These are phyloP conservation scores for Huntiella decipiens DNA, from an alignment of 2,329 filamentous ascomycete genomes.

Conservation along the genomic window DNA sequence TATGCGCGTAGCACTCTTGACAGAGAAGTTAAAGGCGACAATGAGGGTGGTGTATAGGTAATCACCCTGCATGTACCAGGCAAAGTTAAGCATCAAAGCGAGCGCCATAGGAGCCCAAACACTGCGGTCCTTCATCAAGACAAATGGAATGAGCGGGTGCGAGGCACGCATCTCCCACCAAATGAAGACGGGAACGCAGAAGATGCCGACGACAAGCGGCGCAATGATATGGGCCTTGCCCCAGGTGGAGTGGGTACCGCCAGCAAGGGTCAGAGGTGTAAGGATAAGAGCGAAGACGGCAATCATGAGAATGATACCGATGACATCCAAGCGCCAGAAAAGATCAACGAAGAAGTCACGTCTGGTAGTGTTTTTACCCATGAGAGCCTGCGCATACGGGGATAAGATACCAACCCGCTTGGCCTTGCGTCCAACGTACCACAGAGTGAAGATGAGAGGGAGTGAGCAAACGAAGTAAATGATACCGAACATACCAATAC, in stretches of 20 bases:
- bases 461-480: constrained; percentile 40
- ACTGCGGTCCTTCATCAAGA: constrained; percentile 41
- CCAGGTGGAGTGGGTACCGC: constrained; percentile 23
- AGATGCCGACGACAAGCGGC: constrained; percentile 26
- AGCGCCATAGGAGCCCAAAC: constrained; percentile 46
- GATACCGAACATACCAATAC: constrained; percentile 45
- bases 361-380: constrained; percentile 17
- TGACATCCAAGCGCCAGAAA: constrained; percentile 27
- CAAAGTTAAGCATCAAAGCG: constrained; percentile 33
- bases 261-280: constrained; percentile 27
- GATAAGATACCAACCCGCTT: constrained; percentile 28
- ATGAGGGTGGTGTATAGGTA: constrained; percentile 44
- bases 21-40: constrained; percentile 40
- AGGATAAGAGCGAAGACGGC: constrained; percentile 28
- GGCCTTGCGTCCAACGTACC: constrained; percentile 31
- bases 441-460: constrained; percentile 34
- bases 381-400: constrained; percentile 18
- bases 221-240: constrained; percentile 22
- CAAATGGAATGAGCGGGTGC: constrained; percentile 40
- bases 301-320: constrained; percentile 27
- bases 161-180: constrained; percentile 28
- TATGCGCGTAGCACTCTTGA: constrained; percentile 38
- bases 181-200: constrained; percentile 31
- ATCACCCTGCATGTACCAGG: constrained; percentile 45
- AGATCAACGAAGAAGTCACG: constrained; percentile 16